These are phyloP conservation scores for Pseudocercospora crystallina DNA, from an alignment of 2,329 filamentous ascomycete genomes.

Conservation along the genomic window DNA sequence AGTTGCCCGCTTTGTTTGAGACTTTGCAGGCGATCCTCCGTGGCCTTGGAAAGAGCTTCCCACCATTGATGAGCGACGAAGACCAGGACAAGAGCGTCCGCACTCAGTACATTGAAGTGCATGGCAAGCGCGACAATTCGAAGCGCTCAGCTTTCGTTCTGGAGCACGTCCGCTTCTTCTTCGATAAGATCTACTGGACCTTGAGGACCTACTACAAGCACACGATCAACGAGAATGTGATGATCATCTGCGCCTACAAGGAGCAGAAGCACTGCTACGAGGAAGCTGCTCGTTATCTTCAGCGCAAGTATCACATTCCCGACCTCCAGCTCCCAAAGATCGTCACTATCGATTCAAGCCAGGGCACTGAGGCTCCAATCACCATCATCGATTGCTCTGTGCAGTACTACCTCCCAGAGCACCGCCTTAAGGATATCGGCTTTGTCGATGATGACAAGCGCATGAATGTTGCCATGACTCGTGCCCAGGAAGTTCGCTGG, in stretches of 20 bases:
- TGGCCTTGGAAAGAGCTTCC: neutral
- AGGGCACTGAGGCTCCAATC: constrained; percentile 18
- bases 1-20: constrained; percentile 12
- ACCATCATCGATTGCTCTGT: constrained; percentile 21
- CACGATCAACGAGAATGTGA: constrained; percentile 13
- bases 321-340: constrained; percentile 12
- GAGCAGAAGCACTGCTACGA: constrained; percentile 12
- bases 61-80: neutral
- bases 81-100: constrained; percentile 14
- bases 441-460: constrained; percentile 18
- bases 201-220: constrained; percentile 13
- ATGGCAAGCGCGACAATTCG: constrained; percentile 11
- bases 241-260: constrained; percentile 22
- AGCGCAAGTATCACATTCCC: constrained; percentile 3
- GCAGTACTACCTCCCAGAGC: constrained; percentile 4
- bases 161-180: constrained; percentile 22
- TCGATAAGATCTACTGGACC: constrained; percentile 18
- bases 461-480: constrained; percentile 21
- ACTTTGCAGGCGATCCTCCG: constrained; percentile 5
- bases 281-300: constrained; percentile 8
- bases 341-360: constrained; percentile 18
- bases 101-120: constrained; percentile 19
- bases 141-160: constrained; percentile 16
- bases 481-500: constrained; percentile 16
- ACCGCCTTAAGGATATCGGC: constrained; percentile 8